A percentile compares a stretch with the other conserved stretches of the same genome.
These are phyloP conservation scores for Microdochium nivale DNA, from an alignment of 2,329 filamentous ascomycete species.

Conservation along the genomic window DNA sequence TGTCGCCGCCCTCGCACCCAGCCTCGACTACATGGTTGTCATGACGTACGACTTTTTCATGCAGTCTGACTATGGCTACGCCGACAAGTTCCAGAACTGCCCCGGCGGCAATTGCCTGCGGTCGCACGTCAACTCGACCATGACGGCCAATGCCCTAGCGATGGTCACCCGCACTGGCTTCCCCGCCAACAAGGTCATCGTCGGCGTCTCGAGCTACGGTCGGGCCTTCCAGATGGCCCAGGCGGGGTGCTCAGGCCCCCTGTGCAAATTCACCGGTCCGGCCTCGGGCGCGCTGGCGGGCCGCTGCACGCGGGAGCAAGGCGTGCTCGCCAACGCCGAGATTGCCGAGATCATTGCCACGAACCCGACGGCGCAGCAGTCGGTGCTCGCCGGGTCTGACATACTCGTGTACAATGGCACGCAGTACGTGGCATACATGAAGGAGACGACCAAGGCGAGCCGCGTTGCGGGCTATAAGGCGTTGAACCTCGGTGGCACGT, in stretches of 20 bases:
- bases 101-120: not conserved
- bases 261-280: not conserved
- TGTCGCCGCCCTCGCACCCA: conserved; percentile 10
- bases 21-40: conserved; percentile 22
- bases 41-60: conserved; percentile 25
- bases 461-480: not conserved
- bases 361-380: not conserved
- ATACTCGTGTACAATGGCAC: not conserved
- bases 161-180: not conserved
- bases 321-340: not conserved
- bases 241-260: not conserved
- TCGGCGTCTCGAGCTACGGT: not conserved
- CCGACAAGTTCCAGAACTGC: not conserved
- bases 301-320: not conserved
- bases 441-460: not conserved
- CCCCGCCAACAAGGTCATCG: not conserved
- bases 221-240: not conserved
- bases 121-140: not conserved
- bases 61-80: not conserved
- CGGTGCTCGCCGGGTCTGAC: not conserved
- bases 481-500: not conserved
- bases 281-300: not conserved
- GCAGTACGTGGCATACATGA: not conserved
- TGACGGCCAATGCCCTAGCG: not conserved
- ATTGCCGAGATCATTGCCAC: not conserved